These are phyloP conservation scores for Zopfochytrium polystomum DNA, from an alignment of 371 early-diverging fungal genomes.

Conservation along the genomic window DNA sequence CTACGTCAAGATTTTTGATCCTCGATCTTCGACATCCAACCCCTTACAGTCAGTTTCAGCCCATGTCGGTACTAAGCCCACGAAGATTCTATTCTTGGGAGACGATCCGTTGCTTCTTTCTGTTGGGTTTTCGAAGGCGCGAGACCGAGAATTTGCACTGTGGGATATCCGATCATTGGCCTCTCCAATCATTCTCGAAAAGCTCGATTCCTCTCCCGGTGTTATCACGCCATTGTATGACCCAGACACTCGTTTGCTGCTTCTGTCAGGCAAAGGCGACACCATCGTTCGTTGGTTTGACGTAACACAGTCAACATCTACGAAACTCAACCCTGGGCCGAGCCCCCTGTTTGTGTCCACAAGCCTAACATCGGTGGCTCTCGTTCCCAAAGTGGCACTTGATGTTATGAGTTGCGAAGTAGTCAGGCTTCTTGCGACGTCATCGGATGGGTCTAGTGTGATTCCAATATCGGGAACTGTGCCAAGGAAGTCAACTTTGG, in stretches of 20 bases:
- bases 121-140: conserved; percentile 65
- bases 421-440: conserved; percentile 58
- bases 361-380: conserved; percentile 51
- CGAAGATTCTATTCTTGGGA: no score
- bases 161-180: conserved; percentile 68
- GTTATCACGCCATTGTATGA: conserved; percentile 69
- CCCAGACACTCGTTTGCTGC: conserved; percentile 70
- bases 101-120: conserved; percentile 59
- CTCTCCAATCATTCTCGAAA: conserved; percentile 50
- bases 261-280: conserved; percentile 66
- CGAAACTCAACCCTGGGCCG: conserved; percentile 19
- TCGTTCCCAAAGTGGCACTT: conserved; percentile 67
- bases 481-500: conserved; percentile 69
- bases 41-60: no score
- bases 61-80: no score
- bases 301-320: conserved; percentile 29
- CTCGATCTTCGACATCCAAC: conserved; percentile 37
- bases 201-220: conserved; percentile 64
- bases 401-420: conserved; percentile 78
- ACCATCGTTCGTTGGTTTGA: conserved; percentile 64
- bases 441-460: conserved; percentile 49
- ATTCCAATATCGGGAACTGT: conserved; percentile 65
- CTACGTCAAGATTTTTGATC: conserved; percentile 60
- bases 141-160: conserved; percentile 62
- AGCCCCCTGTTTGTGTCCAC: conserved; percentile 9